A percentile compares a stretch with the other conserved stretches of the same genome.
Evolutionary conservation across 352 stramenopile genomes (phyloP).

Genomic region (Lagenidium sp.): DNA sequence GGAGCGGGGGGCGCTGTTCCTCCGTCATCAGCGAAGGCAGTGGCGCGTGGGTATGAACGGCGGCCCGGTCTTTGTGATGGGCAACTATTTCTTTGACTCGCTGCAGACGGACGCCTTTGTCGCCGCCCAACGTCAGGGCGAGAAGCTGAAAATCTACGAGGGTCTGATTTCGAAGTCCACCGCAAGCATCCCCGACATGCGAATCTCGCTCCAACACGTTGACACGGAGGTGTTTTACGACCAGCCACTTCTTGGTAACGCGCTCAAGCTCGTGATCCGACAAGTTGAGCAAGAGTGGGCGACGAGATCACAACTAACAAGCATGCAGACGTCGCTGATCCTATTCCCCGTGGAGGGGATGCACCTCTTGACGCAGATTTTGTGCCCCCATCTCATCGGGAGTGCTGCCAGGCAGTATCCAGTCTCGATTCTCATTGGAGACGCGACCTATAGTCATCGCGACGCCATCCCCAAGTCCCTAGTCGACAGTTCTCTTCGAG

Average conservation of each 20-base stretch:
- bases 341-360: slow-evolving; percentile 66
- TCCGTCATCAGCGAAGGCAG: slow-evolving; percentile 15
- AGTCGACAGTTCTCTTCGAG: slow-evolving; percentile 15
- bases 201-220: slow-evolving; percentile 21
- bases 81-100: slow-evolving; percentile 82
- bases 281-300: slow-evolving; percentile 8
- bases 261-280: too few relatives aligned
- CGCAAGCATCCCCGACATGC: slow-evolving; percentile 37
- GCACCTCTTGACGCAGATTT: slow-evolving; percentile 33
- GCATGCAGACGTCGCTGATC: slow-evolving; percentile 29
- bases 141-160: slow-evolving; percentile 19
- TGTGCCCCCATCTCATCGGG: too few relatives aligned
- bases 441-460: slow-evolving; percentile 52
- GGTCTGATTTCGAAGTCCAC: slow-evolving; percentile 32
- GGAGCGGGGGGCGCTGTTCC: slow-evolving; percentile 13
- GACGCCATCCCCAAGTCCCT: slow-evolving; percentile 55
- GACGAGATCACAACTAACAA: too few relatives aligned
- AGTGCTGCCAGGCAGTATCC: slow-evolving; percentile 7
- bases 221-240: slow-evolving; percentile 26
- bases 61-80: slow-evolving; percentile 61
- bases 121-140: slow-evolving; percentile 10
- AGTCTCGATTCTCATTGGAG: slow-evolving; percentile 25
- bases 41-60: slow-evolving; percentile 42
- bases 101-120: slow-evolving; percentile 60
- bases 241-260: slow-evolving; percentile 24